Evolutionary conservation across 1,284 basidiomycete genomes (phyloP), one percentile per base, ranked within the genome.

Genomic region (Ganoderma leucocontextum): DNA sequence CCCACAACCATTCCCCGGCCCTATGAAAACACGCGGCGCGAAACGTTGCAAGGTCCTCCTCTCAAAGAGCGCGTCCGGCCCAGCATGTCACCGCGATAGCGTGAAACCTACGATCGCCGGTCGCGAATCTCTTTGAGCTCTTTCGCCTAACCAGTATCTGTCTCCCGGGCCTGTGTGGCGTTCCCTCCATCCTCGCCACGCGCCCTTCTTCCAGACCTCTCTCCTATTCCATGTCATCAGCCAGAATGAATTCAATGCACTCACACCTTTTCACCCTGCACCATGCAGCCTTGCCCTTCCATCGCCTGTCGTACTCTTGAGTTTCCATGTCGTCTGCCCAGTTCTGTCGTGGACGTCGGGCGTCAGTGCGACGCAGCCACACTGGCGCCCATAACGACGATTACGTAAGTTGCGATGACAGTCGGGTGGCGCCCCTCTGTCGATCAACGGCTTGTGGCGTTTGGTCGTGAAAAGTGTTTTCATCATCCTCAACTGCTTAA

Each of bases 211-310:
- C 59, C 61, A 57, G 49, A 44, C 55, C 39, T 19, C 41, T 19
- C 41, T 55, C 36, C 60, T 75, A 41, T 73, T 60, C 63, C 66
- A 63, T 38, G 71, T 44, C 25, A 41, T 62, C n/a, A 68, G 67
- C 22, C 2, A 73, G 53, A 8, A 47, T 52, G 38, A 75, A 74
- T 33, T 66, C 74, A 19, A 63, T 53, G 22, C 22, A 41, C 49
- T 33, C 42, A n/a, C 62, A 63, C 49, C 49, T 55, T 33, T 17
- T 39, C 47, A 12, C 35, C 6, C 47, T 53, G 15, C 36, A 17
- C 7, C 36, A 33, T 39, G 22, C 36, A 35, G 36, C 47, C 49
- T 25, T 47, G 25, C 8, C 5, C 49, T 35, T 33, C n/a, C 35
- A 53, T 19, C 36, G 36, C 29, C 12, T 15, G 19, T 41, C 42